Evolutionary conservation across 257 asterid species (phyloP), one percentile per base, ranked within the genome.

Genomic region (Perilla frutescens): DNA sequence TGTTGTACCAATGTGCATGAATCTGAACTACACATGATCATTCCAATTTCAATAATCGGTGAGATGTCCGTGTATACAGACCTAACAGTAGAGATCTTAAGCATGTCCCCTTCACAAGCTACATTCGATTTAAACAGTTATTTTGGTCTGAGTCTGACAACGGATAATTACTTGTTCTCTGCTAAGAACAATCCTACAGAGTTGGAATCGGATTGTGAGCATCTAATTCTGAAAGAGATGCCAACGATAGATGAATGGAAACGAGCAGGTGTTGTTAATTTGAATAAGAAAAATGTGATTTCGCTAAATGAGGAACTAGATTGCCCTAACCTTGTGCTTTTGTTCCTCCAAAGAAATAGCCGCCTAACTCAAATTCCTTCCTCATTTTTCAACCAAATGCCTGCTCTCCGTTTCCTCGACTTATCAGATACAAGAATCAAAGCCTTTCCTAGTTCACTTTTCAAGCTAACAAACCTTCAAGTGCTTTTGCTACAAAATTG

Each of bases 301-400:
- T 15, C 6, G 43, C 57, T 62, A 8, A 44, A 74, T 3, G 40
- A 11, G 43, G 13, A 10, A 29, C 79, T 58, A 12, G 14, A 55
- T 9, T 68, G 76, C 31, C 79, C 76, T 4, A 57, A 68, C 20
- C 70, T 79, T 2, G 56, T 45, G 6, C 75, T 74, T 20, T 14
- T 79, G 60, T 68, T 79, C 63, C 83, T 79, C 56, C 83, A 79
- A 51, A 79, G 83, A 49, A 79, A 56, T 58, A 54, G 5, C 0
- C 15, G 70, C 44, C 32, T 79, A 44, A 41, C 26, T 6, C 12
- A 11, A 3, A 61, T 74, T 62, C 73, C 63, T 20, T 10, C 68
- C 13, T 34, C 69, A 0, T 68, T 79, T 62, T 79, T 79, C 14
- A 13, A 55, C 8, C 9, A 60, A 5, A 73, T 62, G 76, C 73